Base-by-base conservation (phyloP, 1,139 yeast genomes). In the Blastobotrys elegans region DNA sequence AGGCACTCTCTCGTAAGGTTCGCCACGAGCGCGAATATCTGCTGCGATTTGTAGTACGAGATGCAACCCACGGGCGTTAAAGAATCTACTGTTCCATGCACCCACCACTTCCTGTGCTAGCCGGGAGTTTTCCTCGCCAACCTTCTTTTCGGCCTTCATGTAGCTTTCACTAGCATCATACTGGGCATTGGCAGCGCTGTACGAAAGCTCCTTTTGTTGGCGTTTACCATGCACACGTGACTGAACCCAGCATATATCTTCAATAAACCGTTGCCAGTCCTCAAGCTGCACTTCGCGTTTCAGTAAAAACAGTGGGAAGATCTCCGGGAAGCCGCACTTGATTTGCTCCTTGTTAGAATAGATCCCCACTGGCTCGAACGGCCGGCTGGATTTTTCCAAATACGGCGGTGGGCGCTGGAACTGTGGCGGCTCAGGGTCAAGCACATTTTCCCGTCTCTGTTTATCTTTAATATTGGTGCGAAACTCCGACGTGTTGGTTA, bases 211-310 rank as follows among this genome's bases (percentile, higher is more conserved):
- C 3, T 3, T 6, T 8, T 24, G 26, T 35, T 21, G n/a, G n/a
- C n/a, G 39, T 21, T 11, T 35, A 8, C 14, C 4, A 3, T 6
- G 4, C 7, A 35, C 13, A 17, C 18, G 33, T 22, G 34, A 13
- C 8, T 40, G 17, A 7, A 36, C 34, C 20, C 16, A 24, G 38
- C 50, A 47, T 13, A 39, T 43, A 40, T 39, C 44, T 18, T 47
- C 47, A 3, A 47, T 13, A 18, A 47, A 47, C 22, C 38, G 26
- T 21, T 30, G 24, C 50, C 50, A 47, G 42, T 47, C 50, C 4
- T 38, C 32, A 4, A 26, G 8, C n/a, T 14, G 5, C 3, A 47
- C 24, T 11, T 27, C n/a, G 14, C 33, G 40, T 4, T 20, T 13
- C 22, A 16, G 13, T 13, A 47, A 33, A 7, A 11, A 17, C 7